Conservation (phyloP, 139 green algal species). For the Protoeuglena noctilucae region DNA sequence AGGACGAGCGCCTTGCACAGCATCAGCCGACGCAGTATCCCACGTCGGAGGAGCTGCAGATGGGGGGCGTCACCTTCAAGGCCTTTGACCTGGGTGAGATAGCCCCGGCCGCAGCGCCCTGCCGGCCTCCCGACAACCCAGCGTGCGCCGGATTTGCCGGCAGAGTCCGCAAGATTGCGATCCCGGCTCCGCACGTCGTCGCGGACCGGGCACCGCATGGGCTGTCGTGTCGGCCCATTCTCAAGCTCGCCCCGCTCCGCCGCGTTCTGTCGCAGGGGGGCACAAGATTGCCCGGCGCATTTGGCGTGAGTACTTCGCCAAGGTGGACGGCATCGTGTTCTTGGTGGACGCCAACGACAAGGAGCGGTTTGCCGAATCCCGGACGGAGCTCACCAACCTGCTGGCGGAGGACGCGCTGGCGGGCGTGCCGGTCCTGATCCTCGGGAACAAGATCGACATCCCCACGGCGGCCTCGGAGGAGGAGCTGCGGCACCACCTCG, state of each 20-base stretch:
- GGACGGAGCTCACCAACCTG: slow-evolving; percentile 81
- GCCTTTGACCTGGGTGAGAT: no score
- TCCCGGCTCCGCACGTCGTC: no score
- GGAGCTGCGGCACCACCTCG: slow-evolving; percentile 77
- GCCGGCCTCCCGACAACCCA: no score
- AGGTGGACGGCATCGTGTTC: slow-evolving; percentile 98
- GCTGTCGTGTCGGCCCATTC: no score
- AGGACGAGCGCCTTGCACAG: slow-evolving; percentile 92
- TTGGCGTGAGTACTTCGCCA: slow-evolving; percentile 99
- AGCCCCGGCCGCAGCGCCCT: no score
- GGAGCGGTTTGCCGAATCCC: slow-evolving; percentile 77
- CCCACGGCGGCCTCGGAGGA: slow-evolving; percentile 64
- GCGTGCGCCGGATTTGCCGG: no score
- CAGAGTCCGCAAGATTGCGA: no score
- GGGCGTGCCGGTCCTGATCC: slow-evolving; percentile 87
- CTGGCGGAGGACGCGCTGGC: slow-evolving; percentile 79
- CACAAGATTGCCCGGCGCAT: slow-evolving; percentile 94
- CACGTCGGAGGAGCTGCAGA: slow-evolving; percentile 95
- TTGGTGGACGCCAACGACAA: slow-evolving; percentile 90
- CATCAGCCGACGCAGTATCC: slow-evolving; percentile 96
- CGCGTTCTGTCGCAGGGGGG: slow-evolving; percentile 96
- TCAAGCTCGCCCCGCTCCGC: no score
- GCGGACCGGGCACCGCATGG: no score
- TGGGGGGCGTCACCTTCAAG: slow-evolving; percentile 98
- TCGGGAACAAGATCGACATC: slow-evolving; percentile 99